Evolutionary conservation across 768 basidiomycete genomes (phyloP).

Genomic region (Boletus coccyginus): DNA sequence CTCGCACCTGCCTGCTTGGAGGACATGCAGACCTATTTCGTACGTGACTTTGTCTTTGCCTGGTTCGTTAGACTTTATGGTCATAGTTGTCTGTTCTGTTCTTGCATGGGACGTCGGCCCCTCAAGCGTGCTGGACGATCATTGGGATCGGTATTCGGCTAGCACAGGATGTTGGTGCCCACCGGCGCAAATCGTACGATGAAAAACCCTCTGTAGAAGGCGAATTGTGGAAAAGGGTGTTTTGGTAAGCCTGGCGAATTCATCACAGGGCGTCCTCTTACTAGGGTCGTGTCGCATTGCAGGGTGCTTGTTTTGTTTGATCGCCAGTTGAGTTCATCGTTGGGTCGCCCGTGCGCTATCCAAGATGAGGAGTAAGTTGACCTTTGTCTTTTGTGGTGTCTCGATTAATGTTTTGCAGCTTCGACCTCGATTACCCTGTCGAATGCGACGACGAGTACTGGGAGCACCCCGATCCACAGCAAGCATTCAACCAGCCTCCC

Average conservation of each 20-base stretch:
- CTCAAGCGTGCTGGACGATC: conserved; percentile 66
- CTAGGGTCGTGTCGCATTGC: neutral
- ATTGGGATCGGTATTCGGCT: conserved; percentile 59
- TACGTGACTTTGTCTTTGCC: conserved; percentile 29
- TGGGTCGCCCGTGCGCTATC: conserved; percentile 66
- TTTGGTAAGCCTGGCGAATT: conserved; percentile 33
- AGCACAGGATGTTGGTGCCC: conserved; percentile 60
- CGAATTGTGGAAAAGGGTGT: conserved; percentile 60
- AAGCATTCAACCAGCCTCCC: conserved; percentile 60
- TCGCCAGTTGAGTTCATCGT: conserved; percentile 39
- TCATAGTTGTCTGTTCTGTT: conserved; percentile 51
- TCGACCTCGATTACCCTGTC: conserved; percentile 58
- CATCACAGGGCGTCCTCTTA: neutral
- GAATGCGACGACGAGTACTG: conserved; percentile 73
- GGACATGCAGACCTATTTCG: conserved; percentile 69
- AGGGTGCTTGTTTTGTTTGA: conserved; percentile 34
- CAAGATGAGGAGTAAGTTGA: conserved; percentile 66
- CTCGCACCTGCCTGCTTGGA: conserved; percentile 57
- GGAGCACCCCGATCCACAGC: conserved; percentile 46
- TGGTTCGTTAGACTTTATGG: conserved; percentile 5
- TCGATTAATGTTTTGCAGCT: conserved; percentile 35
- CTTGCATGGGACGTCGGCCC: conserved; percentile 55
- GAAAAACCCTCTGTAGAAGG: conserved; percentile 41
- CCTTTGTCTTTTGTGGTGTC: neutral
- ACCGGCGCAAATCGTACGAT: conserved; percentile 37